These are phyloP conservation scores for Botryotinia globosa DNA, from an alignment of 2,329 filamentous ascomycete genomes.

Conservation along the genomic window DNA sequence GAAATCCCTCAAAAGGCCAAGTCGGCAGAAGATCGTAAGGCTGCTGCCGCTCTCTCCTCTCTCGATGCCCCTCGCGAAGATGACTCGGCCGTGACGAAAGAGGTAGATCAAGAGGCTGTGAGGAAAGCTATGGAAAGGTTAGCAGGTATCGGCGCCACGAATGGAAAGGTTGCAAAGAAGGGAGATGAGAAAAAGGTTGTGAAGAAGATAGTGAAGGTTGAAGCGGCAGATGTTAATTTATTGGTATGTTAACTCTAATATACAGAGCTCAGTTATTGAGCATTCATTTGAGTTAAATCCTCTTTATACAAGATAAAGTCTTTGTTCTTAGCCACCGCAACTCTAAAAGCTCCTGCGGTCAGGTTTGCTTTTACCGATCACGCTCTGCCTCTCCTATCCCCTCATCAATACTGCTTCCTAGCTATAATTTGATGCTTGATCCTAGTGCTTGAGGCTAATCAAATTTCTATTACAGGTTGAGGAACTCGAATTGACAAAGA, in stretches of 20 bases:
- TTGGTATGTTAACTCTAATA: conserved; percentile 51
- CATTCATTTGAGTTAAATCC: conserved; percentile 3
- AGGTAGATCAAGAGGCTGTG: conserved; percentile 66
- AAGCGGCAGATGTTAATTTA: conserved; percentile 66
- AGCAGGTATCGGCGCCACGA: conserved; percentile 39
- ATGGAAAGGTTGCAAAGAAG: conserved; percentile 41
- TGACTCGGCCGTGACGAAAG: conserved; percentile 45
- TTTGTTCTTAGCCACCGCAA: not conserved
- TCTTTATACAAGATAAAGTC: not conserved
- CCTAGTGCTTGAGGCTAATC: conserved; percentile 22
- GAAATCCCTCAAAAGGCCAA: conserved; percentile 53
- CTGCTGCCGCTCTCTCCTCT: conserved; percentile 68
- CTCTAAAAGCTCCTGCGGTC: not conserved
- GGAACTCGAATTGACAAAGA: conserved; percentile 68
- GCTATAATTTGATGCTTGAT: not conserved
- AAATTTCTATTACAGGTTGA: conserved; percentile 51
- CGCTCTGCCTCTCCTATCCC: not conserved
- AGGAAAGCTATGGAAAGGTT: conserved; percentile 70
- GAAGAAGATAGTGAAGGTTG: conserved; percentile 67
- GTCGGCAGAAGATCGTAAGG: conserved; percentile 74
- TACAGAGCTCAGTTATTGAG: not conserved
- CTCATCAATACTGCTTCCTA: not conserved
- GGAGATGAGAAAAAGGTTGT: conserved; percentile 51
- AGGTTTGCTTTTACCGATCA: not conserved
- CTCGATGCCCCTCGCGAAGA: conserved; percentile 56